A percentile compares a stretch with the other conserved stretches of the same genome.
Evolutionary conservation across 2,329 filamentous ascomycete genomes (phyloP).

Genomic region (Lasiodiplodia sp.): DNA sequence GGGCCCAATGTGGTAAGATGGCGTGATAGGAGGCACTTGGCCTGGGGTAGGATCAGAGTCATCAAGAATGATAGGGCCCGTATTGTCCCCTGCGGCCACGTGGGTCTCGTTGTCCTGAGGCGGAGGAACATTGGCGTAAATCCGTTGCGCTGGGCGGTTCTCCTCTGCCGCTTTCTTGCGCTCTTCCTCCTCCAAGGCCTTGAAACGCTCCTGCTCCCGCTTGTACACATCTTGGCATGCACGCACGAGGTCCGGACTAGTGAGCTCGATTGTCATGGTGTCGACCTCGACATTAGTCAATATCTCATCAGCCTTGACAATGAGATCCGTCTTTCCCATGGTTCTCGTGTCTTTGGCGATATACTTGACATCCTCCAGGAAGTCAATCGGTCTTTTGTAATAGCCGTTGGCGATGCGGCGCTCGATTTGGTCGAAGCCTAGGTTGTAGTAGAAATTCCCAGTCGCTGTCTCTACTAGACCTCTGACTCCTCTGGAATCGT

Average conservation of each 20-base stretch:
- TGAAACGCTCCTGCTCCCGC: slow-evolving; percentile 69
- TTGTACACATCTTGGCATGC: slow-evolving; percentile 85
- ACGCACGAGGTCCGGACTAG: slow-evolving; percentile 66
- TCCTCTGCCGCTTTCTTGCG: slow-evolving; percentile 44
- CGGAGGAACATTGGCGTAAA: slow-evolving; percentile 49
- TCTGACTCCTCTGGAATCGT: slow-evolving; percentile 78
- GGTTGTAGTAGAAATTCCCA: slow-evolving; percentile 91
- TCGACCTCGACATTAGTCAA: slow-evolving; percentile 94
- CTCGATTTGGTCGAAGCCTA: slow-evolving; percentile 92
- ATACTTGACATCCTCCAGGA: slow-evolving; percentile 83
- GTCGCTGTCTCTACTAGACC: slow-evolving; percentile 78
- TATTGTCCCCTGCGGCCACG: slow-evolving; percentile 49
- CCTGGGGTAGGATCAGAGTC: slow-evolving; percentile 65
- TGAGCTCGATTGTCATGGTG: slow-evolving; percentile 75
- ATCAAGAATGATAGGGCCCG: slow-evolving; percentile 63
- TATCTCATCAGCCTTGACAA: slow-evolving; percentile 89
- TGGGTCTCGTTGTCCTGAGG: slow-evolving; percentile 47
- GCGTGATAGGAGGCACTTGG: slow-evolving; percentile 55
- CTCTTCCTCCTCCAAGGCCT: slow-evolving; percentile 65
- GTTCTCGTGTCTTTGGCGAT: slow-evolving; percentile 85
- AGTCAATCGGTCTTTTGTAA: slow-evolving; percentile 90
- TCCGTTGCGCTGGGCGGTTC: slow-evolving; percentile 50
- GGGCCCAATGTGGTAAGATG: slow-evolving; percentile 62
- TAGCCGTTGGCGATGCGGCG: slow-evolving; percentile 96
- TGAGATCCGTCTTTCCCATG: slow-evolving; percentile 81